Conservation (phyloP, 2,329 filamentous ascomycete genomes). For the Dryadomyces quercivorus region DNA sequence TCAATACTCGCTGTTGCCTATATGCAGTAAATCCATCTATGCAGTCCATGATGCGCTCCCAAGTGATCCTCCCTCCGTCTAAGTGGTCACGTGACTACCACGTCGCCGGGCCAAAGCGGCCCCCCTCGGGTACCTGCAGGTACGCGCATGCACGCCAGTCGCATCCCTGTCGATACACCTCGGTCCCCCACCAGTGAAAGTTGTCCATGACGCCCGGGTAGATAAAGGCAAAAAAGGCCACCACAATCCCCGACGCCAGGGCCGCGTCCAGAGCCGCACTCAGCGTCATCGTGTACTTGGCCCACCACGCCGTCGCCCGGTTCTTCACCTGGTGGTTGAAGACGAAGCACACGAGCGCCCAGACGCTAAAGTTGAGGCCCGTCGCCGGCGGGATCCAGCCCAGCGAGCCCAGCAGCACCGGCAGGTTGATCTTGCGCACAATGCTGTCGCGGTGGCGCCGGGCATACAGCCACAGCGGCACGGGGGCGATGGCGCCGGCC, state of each 20-base stretch:
- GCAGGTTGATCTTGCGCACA: slow-evolving; percentile 66
- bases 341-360: slow-evolving; percentile 72
- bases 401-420: slow-evolving; percentile 71
- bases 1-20: neutral
- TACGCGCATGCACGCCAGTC: slow-evolving; percentile 76
- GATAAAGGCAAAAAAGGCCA: slow-evolving; percentile 79
- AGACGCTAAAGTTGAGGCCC: slow-evolving; percentile 78
- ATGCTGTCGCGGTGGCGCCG: slow-evolving; percentile 47
- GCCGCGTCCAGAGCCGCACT: slow-evolving; percentile 75
- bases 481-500: slow-evolving; percentile 60
- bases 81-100: slow-evolving; percentile 34
- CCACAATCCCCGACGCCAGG: slow-evolving; percentile 67
- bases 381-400: slow-evolving; percentile 81
- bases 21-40: neutral
- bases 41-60: neutral
- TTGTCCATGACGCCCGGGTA: slow-evolving; percentile 62
- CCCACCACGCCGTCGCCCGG: slow-evolving; percentile 67
- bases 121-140: slow-evolving; percentile 47
- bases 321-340: slow-evolving; percentile 71
- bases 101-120: slow-evolving; percentile 51
- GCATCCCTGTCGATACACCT: slow-evolving; percentile 72
- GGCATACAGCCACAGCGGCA: slow-evolving; percentile 61
- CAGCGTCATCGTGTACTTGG: slow-evolving; percentile 82
- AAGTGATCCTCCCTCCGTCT: neutral
- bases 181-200: slow-evolving; percentile 82